Evolutionary conservation across 306 rosid genomes (phyloP).

Genomic region (Prunus mume): DNA sequence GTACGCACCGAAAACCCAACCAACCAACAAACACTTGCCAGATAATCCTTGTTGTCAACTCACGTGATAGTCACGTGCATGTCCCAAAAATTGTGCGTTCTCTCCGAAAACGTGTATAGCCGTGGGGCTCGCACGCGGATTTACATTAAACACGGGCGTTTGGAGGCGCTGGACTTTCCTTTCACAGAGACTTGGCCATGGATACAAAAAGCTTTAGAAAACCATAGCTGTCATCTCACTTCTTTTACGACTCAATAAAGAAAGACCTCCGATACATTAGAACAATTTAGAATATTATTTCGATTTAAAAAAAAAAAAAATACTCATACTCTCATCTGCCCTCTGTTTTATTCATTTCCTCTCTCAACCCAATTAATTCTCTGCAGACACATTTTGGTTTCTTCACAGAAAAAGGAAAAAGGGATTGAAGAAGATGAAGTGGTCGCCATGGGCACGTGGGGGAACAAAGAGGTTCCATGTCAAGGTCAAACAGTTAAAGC

Average conservation of each 20-base stretch:
- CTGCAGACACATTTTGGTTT: neutral
- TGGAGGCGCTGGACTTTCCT: neutral
- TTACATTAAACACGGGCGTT: neutral
- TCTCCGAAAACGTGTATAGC: neutral
- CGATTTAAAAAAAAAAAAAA: no score
- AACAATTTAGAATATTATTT: no score
- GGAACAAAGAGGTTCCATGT: slow-evolving; percentile 36
- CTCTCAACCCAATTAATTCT: no score
- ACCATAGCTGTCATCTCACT: slow-evolving; percentile 7
- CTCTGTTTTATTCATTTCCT: no score
- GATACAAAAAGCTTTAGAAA: neutral
- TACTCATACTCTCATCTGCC: no score
- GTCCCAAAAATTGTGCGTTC: neutral
- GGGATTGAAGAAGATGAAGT: slow-evolving; percentile 23
- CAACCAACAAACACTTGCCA: neutral
- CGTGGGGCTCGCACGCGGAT: neutral
- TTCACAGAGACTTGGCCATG: neutral
- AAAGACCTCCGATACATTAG: neutral
- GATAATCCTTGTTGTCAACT: neutral
- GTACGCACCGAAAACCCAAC: neutral
- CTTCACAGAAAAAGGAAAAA: neutral
- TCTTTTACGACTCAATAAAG: neutral
- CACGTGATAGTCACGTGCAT: neutral
- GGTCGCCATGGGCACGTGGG: slow-evolving; percentile 33
- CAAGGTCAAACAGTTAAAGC: slow-evolving; percentile 51